These are phyloP conservation scores for Pelargonium cotyledonis DNA, from an alignment of 441 rosid genomes.

Conservation along the genomic window DNA sequence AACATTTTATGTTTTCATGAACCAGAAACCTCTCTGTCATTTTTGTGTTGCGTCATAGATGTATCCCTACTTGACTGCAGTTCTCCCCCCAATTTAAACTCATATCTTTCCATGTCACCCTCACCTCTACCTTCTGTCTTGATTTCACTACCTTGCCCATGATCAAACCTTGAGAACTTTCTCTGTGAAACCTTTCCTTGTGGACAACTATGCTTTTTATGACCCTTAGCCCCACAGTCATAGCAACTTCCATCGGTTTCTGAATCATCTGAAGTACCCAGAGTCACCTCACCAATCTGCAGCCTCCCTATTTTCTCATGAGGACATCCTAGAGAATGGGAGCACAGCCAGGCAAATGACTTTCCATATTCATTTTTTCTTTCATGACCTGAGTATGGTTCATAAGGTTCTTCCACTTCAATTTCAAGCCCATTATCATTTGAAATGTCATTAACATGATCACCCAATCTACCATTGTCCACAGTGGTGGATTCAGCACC, in stretches of 20 bases:
- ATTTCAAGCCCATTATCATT: neutral
- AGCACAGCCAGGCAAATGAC: conserved; percentile 15
- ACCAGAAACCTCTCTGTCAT: conserved; percentile 22
- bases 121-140: conserved; percentile 23
- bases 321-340: conserved; percentile 21
- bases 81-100: conserved; percentile 2
- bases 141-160: conserved; percentile 16
- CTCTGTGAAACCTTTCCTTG: conserved; percentile 17
- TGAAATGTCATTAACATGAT: neutral
- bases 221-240: conserved; percentile 33
- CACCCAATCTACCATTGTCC: neutral
- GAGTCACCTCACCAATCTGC: conserved; percentile 15
- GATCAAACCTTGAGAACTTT: conserved; percentile 21
- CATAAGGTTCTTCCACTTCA: conserved; percentile 17
- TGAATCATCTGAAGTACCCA: conserved; percentile 16
- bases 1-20: conserved; percentile 17
- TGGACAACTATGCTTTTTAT: conserved; percentile 36
- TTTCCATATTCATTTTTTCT: conserved; percentile 22
- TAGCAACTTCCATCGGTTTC: conserved; percentile 27
- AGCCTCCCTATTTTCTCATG: conserved; percentile 14
- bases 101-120: conserved; percentile 9
- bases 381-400: conserved; percentile 25
- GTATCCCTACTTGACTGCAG: conserved; percentile 19
- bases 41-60: conserved; percentile 12
- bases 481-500: neutral